Evolutionary conservation across 345 rosid species (phyloP), one percentile per base, ranked within the genome.

Genomic region (Gossypium thurberi): DNA sequence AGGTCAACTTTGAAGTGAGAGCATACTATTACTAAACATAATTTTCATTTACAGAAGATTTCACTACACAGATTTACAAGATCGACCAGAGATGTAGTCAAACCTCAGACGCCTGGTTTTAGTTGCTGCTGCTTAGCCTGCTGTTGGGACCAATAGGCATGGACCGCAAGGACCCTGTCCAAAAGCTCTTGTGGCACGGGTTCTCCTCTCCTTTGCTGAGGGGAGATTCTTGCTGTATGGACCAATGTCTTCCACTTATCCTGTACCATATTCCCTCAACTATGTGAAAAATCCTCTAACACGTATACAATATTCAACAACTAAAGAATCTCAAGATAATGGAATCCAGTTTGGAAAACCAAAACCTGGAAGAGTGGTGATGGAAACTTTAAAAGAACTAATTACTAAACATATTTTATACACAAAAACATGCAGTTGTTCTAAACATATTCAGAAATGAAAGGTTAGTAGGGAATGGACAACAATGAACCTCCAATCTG

Each of bases 211-310:
- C 80, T 82, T 76, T 79, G 78, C 74, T 71, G 85, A 14, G 78
- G 80, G 12, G 82, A 78, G 40, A 82, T 82, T 71, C 80, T 72
- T 28, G 82, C 81, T 6, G 76, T 82, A 37, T 75, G 85, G 65
- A 79, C 79, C 62, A 75, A 63, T 10, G 82, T 79, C 71, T 82
- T 79, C 82, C 82, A 82, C 74, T 79, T 82, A 71, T 82, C 78
- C 82, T 79, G 46, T 21, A 52, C 40, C 43, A 72, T 15, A 72
- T 11, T 62, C 20, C 42, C 10, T 17, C 15, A 1, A 14, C 6
- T 25, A 25, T 59, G 63, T 5, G 10, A 25, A 58, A 23, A 58
- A 33, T 58, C n/a, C 3, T 25, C 17, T 26, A 59, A 59, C 18
- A 50, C 0, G 15, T 25, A 25, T 6, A 33, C 43, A 7, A 13